Conservation (phyloP, 2,329 filamentous ascomycete species). For the Curvularia lunata region DNA sequence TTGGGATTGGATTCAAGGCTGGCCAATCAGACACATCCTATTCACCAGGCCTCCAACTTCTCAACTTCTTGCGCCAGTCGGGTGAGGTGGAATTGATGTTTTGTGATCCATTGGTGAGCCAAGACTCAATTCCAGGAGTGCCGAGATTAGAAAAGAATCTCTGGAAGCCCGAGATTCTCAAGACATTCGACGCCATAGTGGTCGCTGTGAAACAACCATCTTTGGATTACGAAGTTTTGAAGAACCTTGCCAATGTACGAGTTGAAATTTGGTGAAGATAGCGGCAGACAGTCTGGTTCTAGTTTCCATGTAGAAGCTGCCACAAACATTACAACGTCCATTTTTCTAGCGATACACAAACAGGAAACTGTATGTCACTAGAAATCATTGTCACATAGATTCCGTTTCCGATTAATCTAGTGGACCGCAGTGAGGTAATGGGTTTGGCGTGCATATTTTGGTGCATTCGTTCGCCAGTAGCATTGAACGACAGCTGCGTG, state of each 20-base stretch:
- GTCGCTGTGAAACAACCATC: slow-evolving; percentile 54
- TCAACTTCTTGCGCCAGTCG: slow-evolving; percentile 50
- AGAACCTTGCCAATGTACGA: slow-evolving; percentile 39
- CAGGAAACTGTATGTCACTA: neutral
- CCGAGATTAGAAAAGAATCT: slow-evolving; percentile 44
- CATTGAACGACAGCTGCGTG: neutral
- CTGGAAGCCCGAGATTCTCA: slow-evolving; percentile 51
- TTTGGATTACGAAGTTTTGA: slow-evolving; percentile 52
- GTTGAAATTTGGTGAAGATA: slow-evolving; percentile 7
- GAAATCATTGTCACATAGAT: neutral
- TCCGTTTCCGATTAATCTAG: neutral
- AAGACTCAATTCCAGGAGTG: slow-evolving; percentile 47
- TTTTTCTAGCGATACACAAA: neutral
- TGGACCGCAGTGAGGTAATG: neutral
- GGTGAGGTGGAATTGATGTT: slow-evolving; percentile 53
- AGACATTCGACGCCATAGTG: slow-evolving; percentile 54
- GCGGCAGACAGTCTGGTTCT: neutral
- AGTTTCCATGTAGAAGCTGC: neutral
- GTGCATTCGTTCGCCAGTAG: neutral
- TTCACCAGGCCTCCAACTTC: slow-evolving; percentile 50
- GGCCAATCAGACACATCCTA: slow-evolving; percentile 58
- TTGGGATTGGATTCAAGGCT: slow-evolving; percentile 59
- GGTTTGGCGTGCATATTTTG: neutral
- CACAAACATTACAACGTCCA: neutral
- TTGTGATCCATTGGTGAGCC: slow-evolving; percentile 55